Evolutionary conservation across 352 stramenopile species (phyloP), one percentile per base, ranked within the genome.

Genomic region (Stephanocyclus meneghinianus): DNA sequence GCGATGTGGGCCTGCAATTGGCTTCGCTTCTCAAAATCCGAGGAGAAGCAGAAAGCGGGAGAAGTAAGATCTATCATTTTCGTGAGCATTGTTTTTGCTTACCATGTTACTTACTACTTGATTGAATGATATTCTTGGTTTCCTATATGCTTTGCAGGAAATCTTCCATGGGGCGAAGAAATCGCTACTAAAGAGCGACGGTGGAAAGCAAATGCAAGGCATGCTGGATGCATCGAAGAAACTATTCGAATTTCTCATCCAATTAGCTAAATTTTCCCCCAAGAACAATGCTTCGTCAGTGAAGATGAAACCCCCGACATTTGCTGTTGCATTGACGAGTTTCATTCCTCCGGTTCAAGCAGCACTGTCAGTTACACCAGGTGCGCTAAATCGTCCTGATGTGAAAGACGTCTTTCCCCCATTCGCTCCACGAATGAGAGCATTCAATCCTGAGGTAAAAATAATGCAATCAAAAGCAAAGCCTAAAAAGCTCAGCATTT

Each of bases 401-500:
- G 60, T 60, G 8, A 76, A 64, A n/a, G 88, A 94, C 61, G 76
- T 86, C 45, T 94, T 94, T 81, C 87, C 88, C 57, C 70, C 80
- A 53, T 87, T 87, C 65, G 83, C 93, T 59, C 91, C 91, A 42
- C 68, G 88, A 53, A 94, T 95, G 87, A 74, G 89, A 66, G 75
- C 79, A 32, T 92, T 94, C 72, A 88, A 83, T 61, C 71, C 65
- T 0, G 76, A 95, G 67, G 92, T 98, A 1, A 93, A 97, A 68
- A 94, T 99, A 44, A 98, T 99, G 95, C 90, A 95, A 67, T 98
- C 95, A 13, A 99, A 99, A 85, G 98, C 98, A 51, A 98, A 97
- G 74, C 98, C 98, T 0, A 99, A 99, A 85, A 97, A 96, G 63
- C 94, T 99, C 50, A 96, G 96, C 63, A 80, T 85, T 15, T 93